phyloP scores from a whole-genome alignment of 2,329 filamentous ascomycete genomes.

The Diplodia mutila region DNA sequence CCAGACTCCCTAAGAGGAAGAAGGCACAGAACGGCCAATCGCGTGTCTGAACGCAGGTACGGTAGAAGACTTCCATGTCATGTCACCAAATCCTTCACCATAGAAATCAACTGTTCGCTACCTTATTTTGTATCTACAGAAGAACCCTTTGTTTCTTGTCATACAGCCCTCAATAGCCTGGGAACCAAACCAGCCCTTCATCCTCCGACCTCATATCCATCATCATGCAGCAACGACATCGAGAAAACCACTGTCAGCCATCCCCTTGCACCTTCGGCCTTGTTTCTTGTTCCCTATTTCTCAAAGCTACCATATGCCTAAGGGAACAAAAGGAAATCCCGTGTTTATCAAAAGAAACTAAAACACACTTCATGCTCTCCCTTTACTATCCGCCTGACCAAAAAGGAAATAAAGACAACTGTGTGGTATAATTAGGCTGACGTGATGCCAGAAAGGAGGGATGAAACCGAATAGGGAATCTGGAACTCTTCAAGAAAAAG shows the following conservation, averaged over 20 bases:
- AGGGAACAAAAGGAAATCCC: neutral
- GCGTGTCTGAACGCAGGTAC: neutral
- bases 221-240: neutral
- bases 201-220: neutral
- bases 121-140: neutral
- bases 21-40: neutral
- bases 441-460: neutral
- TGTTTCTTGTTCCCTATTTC: neutral
- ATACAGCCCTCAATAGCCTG: neutral
- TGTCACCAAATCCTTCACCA: neutral
- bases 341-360: neutral
- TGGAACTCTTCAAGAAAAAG: neutral
- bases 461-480: neutral
- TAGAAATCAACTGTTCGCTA: neutral
- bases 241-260: no score
- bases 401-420: neutral
- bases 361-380: neutral
- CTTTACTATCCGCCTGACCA: neutral
- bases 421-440: neutral
- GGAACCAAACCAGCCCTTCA: neutral
- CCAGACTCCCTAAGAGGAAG: neutral
- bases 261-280: neutral
- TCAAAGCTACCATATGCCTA: slow-evolving; percentile 10
- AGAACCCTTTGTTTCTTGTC: neutral
- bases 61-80: neutral